A percentile compares a stretch with the other conserved stretches of the same genome.
phyloP scores from a whole-genome alignment of 2,329 filamentous ascomycete species.

The Apiospora marii region DNA sequence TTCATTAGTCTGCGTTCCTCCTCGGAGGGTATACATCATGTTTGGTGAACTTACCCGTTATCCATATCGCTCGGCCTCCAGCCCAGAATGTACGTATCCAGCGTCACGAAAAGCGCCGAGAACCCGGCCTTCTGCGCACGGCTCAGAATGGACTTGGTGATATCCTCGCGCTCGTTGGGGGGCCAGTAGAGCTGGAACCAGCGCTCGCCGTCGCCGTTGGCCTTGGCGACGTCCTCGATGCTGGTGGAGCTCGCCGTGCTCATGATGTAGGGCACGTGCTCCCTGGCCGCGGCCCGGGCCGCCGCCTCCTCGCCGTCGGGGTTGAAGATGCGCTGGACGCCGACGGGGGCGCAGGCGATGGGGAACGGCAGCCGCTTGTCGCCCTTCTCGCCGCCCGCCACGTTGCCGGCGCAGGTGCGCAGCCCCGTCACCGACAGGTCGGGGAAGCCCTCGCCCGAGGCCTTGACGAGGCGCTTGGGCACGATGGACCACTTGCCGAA shows the following conservation, averaged over 20 bases:
- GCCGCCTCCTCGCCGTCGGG: constrained; percentile 37
- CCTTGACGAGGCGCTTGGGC: constrained; percentile 33
- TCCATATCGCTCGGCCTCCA: constrained; percentile 40
- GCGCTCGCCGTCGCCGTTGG: constrained; percentile 35
- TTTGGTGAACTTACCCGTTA: constrained; percentile 30
- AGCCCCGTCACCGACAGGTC: constrained; percentile 31
- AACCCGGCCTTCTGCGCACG: constrained; percentile 36
- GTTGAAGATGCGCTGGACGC: constrained; percentile 39
- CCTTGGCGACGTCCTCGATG: constrained; percentile 40
- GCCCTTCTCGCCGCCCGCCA: background rate
- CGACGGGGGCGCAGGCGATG: constrained; percentile 38
- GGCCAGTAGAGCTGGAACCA: constrained; percentile 43
- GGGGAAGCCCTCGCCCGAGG: constrained; percentile 29
- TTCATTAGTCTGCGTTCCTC: background rate
- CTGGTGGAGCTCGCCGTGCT: constrained; percentile 38
- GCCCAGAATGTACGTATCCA: constrained; percentile 40
- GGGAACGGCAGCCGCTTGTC: constrained; percentile 31
- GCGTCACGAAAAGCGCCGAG: constrained; percentile 36
- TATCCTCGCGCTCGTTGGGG: constrained; percentile 33
- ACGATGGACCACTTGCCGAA: constrained; percentile 37
- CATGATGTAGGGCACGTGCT: constrained; percentile 36
- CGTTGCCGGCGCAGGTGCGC: constrained; percentile 23
- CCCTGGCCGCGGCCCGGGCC: constrained; percentile 33
- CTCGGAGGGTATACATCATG: constrained; percentile 33
- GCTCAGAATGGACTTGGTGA: constrained; percentile 35